These are phyloP conservation scores for Talaromyces wortmannii DNA, from an alignment of 495 filamentous ascomycete species.

Conservation along the genomic window DNA sequence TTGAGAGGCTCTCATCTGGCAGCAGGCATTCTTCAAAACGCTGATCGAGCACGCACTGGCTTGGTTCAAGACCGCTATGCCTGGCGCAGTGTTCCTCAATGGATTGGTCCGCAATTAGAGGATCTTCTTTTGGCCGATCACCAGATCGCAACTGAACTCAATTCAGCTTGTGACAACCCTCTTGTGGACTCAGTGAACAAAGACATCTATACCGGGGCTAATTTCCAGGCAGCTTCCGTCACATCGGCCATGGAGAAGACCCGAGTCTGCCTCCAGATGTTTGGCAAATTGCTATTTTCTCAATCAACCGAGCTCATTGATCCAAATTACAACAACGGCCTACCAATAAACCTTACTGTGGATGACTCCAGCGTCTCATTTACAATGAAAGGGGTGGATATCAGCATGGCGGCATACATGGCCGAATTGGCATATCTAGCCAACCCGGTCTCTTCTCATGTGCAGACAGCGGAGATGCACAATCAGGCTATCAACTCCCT, in stretches of 20 bases:
- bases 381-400: conserved; percentile 54
- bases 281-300: conserved; percentile 52
- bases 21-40: conserved; percentile 8
- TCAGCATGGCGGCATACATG: conserved; percentile 57
- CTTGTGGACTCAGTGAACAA: conserved; percentile 35
- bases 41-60: conserved; percentile 15
- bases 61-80: conserved; percentile 59
- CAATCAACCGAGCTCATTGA: conserved; percentile 56
- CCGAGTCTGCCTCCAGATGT: conserved; percentile 41
- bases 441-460: conserved; percentile 44
- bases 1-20: conserved; percentile 32
- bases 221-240: conserved; percentile 55
- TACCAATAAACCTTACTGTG: conserved; percentile 50
- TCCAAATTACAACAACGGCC: conserved; percentile 45
- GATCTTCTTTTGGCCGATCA: conserved; percentile 45
- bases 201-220: conserved; percentile 48
- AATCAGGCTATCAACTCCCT: conserved; percentile 57
- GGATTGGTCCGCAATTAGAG: conserved; percentile 59
- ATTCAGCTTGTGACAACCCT: conserved; percentile 61
- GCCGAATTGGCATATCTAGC: conserved; percentile 50
- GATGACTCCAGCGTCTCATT: conserved; percentile 53
- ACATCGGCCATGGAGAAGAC: conserved; percentile 61
- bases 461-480: conserved; percentile 51
- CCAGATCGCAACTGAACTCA: conserved; percentile 53
- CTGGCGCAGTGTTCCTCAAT: conserved; percentile 53